Percentiles rank a stretch among this genome's conserved stretches.
These are phyloP conservation scores for Boehmeria nivea DNA, from an alignment of 306 rosid species.

Conservation along the genomic window DNA sequence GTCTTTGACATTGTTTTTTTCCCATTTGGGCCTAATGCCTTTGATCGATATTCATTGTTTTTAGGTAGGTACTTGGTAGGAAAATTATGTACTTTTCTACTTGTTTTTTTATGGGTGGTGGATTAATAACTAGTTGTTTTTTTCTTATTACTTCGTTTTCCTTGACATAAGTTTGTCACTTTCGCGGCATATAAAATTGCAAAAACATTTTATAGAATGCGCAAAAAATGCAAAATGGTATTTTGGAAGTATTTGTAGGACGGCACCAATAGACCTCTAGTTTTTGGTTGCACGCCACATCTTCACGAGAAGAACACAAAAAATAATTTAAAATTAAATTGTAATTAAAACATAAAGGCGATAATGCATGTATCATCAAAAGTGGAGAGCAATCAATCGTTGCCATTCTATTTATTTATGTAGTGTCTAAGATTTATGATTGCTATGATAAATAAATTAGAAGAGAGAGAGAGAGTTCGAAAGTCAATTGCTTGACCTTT, in stretches of 20 bases:
- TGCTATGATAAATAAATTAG: background rate
- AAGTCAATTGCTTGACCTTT: conserved; percentile 15
- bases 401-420: conserved; percentile 1
- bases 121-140: too few relatives aligned
- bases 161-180: conserved; percentile 20
- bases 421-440: background rate
- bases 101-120: background rate
- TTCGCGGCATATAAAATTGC: conserved; percentile 2
- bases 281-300: conserved; percentile 12
- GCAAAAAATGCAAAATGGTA: background rate
- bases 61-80: background rate
- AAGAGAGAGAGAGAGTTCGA: background rate
- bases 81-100: background rate
- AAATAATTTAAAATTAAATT: background rate
- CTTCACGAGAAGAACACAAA: background rate
- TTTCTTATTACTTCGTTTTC: too few relatives aligned
- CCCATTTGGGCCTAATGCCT: conserved; percentile 5
- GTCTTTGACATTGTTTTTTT: conserved; percentile 18
- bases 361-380: conserved; percentile 16
- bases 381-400: conserved; percentile 11
- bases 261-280: conserved; percentile 14
- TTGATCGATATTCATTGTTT: background rate
- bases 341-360: conserved; percentile 9
- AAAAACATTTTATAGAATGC: conserved; percentile 5
- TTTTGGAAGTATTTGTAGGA: conserved; percentile 18